Evolutionary conservation across 164 flowering plant genomes (phyloP).

Genomic region (Tetracentron sinense): DNA sequence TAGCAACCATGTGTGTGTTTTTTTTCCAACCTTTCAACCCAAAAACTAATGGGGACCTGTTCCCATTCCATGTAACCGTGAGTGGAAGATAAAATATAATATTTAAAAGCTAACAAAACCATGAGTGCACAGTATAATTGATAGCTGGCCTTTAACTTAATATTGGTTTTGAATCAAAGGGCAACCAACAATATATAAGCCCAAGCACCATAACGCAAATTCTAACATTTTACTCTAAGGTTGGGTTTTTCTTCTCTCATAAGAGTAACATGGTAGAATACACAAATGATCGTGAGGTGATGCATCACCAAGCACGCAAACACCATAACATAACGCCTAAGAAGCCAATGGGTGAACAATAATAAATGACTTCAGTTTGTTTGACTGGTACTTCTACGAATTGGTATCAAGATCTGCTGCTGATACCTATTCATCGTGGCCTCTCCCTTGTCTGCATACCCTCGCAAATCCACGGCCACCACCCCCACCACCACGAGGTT

Average conservation of each 20-base stretch:
- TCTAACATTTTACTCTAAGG: too few relatives aligned
- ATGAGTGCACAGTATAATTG: neutral
- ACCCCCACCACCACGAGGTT: slow-evolving; percentile 43
- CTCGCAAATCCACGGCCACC: slow-evolving; percentile 39
- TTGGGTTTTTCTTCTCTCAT: slow-evolving; percentile 1
- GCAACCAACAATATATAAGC: slow-evolving; percentile 5
- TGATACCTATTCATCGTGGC: slow-evolving; percentile 45
- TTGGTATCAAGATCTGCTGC: slow-evolving; percentile 67
- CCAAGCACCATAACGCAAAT: slow-evolving; percentile 27
- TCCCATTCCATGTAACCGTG: too few relatives aligned
- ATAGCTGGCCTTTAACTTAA: neutral
- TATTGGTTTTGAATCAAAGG: neutral
- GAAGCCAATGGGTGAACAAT: neutral
- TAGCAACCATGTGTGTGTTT: too few relatives aligned
- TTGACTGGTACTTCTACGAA: slow-evolving; percentile 62
- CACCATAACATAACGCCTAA: neutral
- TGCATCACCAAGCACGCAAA: slow-evolving; percentile 2
- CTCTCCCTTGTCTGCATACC: slow-evolving; percentile 47
- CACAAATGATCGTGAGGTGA: slow-evolving; percentile 5
- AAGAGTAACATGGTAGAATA: slow-evolving; percentile 18
- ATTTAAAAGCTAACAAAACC: neutral
- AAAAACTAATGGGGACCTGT: neutral
- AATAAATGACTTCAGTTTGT: slow-evolving; percentile 28
- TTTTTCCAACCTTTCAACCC: too few relatives aligned
- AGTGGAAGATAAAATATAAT: too few relatives aligned